Evolutionary conservation across 805 yeast species (phyloP), one percentile per base, ranked within the genome.

Genomic region (Saturnispora besseyi): DNA sequence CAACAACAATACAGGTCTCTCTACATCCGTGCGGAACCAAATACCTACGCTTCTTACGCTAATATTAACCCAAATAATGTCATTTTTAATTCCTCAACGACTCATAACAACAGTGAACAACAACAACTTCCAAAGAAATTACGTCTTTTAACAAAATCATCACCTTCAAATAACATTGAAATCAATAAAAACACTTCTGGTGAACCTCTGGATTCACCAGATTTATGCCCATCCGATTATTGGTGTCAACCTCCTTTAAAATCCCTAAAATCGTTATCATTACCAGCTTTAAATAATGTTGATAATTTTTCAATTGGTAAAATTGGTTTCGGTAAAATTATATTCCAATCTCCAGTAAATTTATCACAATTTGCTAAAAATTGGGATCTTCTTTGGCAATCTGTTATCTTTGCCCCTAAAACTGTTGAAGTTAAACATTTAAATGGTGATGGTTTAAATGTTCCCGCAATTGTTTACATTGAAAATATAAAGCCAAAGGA

Each of bases 171-270:
- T 11, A n/a, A 38, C n/a, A 22, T 22, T 6, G 24, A 28, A 5
- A n/a, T 9, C 15, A 22, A 38, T 1, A 31, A 13, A 18, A 24
- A 29, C 28, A 29, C 13, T 37, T 12, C 5, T 11, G 30, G 12
- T 41, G 18, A 41, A 15, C 9, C 29, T 26, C 9, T 26, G 6
- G 24, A 24, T 21, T 22, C 15, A 8, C 18, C 7, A 10, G 24
- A 18, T 5, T 26, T 24, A 38, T 34, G 31, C 5, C n/a, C 31
- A 0, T 13, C 18, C 4, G 85, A 76, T 3, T 85, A 85, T 58
- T 86, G 91, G 89, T 79, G 87, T 53, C 72, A 83, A 0, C 95
- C 93, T 1, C 65, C 84, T 0, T 66, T 82, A 13, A 68, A 66
- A 2, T 78, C 76, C 30, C 66, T 86, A 2, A 54, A 72, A 0